These are phyloP conservation scores for Eutreptiella sp. DNA, from an alignment of 208 protist genomes.

Conservation along the genomic window DNA sequence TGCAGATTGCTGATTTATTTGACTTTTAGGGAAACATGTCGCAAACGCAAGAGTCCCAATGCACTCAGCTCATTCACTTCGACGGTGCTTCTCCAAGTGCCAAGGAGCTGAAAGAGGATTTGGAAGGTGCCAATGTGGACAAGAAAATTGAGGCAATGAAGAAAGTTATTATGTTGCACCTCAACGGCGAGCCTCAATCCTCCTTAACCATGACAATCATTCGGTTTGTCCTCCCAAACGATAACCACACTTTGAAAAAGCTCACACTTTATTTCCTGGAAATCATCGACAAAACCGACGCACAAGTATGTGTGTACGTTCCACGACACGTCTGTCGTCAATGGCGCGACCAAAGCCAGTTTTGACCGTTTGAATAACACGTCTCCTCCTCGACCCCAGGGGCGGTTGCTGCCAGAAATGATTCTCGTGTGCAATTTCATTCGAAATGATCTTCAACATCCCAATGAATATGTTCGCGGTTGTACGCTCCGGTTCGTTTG, in stretches of 20 bases:
- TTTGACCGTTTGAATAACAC: no score
- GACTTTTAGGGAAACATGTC: no score
- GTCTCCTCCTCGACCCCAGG: no score
- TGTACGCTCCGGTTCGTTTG: constrained; percentile 94
- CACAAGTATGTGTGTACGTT: no score
- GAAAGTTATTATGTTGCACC: constrained; percentile 77
- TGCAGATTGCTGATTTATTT: no score
- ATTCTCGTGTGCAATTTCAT: constrained; percentile 95
- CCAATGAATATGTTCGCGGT: constrained; percentile 96
- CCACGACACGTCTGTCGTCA: no score
- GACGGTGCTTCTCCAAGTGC: constrained; percentile 41
- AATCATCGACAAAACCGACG: constrained; percentile 88
- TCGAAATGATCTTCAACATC: constrained; percentile 90
- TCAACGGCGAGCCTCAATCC: constrained; percentile 91
- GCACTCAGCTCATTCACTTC: constrained; percentile 17
- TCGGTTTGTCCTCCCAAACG: constrained; percentile 80
- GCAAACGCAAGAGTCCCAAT: constrained; percentile 15
- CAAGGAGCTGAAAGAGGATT: constrained; percentile 73
- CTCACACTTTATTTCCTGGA: constrained; percentile 96
- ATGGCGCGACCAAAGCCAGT: no score
- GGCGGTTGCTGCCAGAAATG: constrained; percentile 92
- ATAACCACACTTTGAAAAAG: constrained; percentile 92
- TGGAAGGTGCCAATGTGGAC: constrained; percentile 71
- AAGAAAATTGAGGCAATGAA: constrained; percentile 80
- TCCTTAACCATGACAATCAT: constrained; percentile 96